phyloP scores from a whole-genome alignment of 2,329 filamentous ascomycete genomes.

The Fusarium brevicatenulatum region DNA sequence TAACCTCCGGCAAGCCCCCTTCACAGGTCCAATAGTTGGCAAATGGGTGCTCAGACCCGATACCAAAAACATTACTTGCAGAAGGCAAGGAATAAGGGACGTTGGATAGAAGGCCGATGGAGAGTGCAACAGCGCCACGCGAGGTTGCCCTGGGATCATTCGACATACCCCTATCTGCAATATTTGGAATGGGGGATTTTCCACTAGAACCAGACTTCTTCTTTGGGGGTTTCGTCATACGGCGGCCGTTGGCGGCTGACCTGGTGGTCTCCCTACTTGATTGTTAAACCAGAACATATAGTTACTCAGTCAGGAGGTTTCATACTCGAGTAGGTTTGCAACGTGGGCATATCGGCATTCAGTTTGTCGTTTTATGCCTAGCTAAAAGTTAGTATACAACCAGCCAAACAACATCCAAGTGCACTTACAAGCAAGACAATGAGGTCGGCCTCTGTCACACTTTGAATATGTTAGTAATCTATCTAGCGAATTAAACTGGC shows the following conservation, averaged over 20 bases:
- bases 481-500: background rate
- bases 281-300: constrained; percentile 23
- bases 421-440: constrained; percentile 71
- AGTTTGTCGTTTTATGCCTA: constrained; percentile 80
- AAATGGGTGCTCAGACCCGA: constrained; percentile 81
- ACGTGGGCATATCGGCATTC: constrained; percentile 80
- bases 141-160: constrained; percentile 57
- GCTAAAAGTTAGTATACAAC: constrained; percentile 42
- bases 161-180: constrained; percentile 64
- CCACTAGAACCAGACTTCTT: constrained; percentile 58
- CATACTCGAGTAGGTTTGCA: constrained; percentile 80
- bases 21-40: constrained; percentile 87
- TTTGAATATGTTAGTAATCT: constrained; percentile 50
- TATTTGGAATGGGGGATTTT: constrained; percentile 61
- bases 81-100: constrained; percentile 76
- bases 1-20: constrained; percentile 78
- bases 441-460: constrained; percentile 79
- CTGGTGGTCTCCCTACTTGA: constrained; percentile 65
- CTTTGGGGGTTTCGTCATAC: constrained; percentile 68
- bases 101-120: constrained; percentile 73
- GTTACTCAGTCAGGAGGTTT: constrained; percentile 23
- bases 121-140: constrained; percentile 63
- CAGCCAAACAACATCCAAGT: background rate
- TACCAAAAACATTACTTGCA: constrained; percentile 82
- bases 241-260: constrained; percentile 61